These are phyloP conservation scores for Colletotrichum camelliae DNA, from an alignment of 2,329 filamentous ascomycete genomes.

Conservation along the genomic window DNA sequence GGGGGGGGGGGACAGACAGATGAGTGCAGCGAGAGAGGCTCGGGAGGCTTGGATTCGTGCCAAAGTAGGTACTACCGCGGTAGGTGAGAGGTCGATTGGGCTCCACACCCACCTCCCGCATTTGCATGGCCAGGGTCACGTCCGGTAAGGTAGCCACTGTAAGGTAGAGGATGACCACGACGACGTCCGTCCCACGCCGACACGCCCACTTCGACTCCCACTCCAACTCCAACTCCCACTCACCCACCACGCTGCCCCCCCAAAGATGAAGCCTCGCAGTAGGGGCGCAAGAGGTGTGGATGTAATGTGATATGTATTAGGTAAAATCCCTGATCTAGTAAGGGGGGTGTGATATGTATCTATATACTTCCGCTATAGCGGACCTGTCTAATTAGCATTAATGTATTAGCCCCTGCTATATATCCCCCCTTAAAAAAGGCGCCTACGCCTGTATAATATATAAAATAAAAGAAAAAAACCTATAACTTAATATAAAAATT, in stretches of 20 bases:
- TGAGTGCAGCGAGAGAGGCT: background rate
- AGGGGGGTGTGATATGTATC: too few species aligned
- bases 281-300: too few species aligned
- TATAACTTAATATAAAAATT: too few species aligned
- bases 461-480: too few species aligned
- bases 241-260: background rate
- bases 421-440: too few species aligned
- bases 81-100: background rate
- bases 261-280: too few species aligned
- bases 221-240: conserved; percentile 17
- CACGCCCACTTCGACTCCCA: background rate
- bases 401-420: too few species aligned
- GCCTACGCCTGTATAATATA: too few species aligned
- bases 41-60: background rate
- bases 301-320: too few species aligned
- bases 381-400: too few species aligned
- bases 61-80: background rate
- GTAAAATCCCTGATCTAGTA: too few species aligned
- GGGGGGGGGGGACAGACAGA: background rate
- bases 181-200: background rate
- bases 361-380: too few species aligned
- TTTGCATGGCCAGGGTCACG: background rate
- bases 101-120: conserved; percentile 20
- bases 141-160: background rate
- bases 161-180: background rate